phyloP scores from a whole-genome alignment of 2,329 filamentous ascomycete genomes.

The Nothomitra cinnamomea region DNA sequence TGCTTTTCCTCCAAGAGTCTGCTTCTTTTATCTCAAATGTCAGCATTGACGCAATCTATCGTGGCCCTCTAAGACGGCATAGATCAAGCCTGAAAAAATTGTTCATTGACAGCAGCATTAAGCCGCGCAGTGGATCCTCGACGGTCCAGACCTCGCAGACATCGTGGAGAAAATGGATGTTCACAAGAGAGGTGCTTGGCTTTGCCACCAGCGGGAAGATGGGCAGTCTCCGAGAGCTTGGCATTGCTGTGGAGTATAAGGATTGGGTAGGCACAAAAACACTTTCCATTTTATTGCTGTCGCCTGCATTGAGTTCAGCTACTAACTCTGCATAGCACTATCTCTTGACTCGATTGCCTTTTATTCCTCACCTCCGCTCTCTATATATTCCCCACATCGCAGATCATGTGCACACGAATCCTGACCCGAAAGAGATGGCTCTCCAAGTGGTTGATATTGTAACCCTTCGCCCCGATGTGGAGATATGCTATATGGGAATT shows the following conservation, averaged over 20 bases:
- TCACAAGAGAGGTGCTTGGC: constrained; percentile 48
- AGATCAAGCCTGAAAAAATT: constrained; percentile 53
- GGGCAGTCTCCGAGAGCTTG: constrained; percentile 52
- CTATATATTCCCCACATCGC: constrained; percentile 53
- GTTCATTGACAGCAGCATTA: constrained; percentile 48
- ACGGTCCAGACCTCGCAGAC: constrained; percentile 23
- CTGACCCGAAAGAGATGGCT: constrained; percentile 52
- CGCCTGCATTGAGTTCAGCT: constrained; percentile 3
- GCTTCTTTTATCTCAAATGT: constrained; percentile 38
- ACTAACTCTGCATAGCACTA: constrained; percentile 39
- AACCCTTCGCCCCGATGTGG: constrained; percentile 55
- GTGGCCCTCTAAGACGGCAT: constrained; percentile 52
- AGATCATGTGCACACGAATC: constrained; percentile 37
- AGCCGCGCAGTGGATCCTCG: constrained; percentile 27
- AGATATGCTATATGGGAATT: constrained; percentile 62
- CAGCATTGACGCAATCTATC: constrained; percentile 53
- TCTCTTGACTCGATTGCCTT: constrained; percentile 58
- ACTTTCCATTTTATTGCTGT: background rate
- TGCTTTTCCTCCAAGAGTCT: constrained; percentile 58
- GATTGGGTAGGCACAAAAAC: constrained; percentile 48
- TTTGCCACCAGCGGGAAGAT: constrained; percentile 67
- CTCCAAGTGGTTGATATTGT: constrained; percentile 65
- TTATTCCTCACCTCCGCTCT: constrained; percentile 51
- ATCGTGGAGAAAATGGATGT: constrained; percentile 53
- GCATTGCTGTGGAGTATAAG: constrained; percentile 53